phyloP scores from a whole-genome alignment of 345 rosid genomes.

The Brassica nigra region DNA sequence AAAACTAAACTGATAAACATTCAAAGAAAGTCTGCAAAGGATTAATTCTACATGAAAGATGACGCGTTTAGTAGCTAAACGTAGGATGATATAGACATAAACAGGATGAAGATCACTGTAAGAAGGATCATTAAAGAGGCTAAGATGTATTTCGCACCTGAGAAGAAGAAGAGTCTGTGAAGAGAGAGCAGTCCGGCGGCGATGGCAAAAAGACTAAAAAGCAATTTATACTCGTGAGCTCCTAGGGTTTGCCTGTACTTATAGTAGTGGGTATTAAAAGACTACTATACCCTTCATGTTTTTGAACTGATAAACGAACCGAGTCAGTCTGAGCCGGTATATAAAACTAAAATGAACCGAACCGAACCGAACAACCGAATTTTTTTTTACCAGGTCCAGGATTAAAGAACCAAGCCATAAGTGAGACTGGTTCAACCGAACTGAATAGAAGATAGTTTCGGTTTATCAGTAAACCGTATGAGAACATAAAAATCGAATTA shows the following conservation, averaged over 20 bases:
- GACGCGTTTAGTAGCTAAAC: background rate
- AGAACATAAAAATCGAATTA: background rate
- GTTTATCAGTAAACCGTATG: background rate
- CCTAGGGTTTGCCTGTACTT: slow-evolving; percentile 26
- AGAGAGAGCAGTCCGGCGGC: slow-evolving; percentile 22
- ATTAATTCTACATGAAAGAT: background rate
- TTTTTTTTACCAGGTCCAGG: too few species aligned
- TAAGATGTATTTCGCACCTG: slow-evolving; percentile 7
- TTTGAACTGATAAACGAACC: background rate
- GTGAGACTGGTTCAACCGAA: background rate
- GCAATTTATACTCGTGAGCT: background rate
- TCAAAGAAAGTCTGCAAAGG: background rate
- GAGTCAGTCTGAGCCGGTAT: background rate
- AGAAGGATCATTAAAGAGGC: background rate
- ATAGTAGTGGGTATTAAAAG: background rate
- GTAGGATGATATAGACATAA: background rate
- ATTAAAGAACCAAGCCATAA: background rate
- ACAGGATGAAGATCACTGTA: background rate
- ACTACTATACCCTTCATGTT: slow-evolving; percentile 19
- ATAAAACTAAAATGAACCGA: background rate
- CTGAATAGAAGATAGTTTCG: background rate
- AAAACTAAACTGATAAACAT: background rate
- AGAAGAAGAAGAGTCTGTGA: background rate
- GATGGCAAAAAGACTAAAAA: background rate
- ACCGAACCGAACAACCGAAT: background rate